phyloP scores from a whole-genome alignment of 2,329 filamentous ascomycete genomes.

The Hypoxylon sp. region DNA sequence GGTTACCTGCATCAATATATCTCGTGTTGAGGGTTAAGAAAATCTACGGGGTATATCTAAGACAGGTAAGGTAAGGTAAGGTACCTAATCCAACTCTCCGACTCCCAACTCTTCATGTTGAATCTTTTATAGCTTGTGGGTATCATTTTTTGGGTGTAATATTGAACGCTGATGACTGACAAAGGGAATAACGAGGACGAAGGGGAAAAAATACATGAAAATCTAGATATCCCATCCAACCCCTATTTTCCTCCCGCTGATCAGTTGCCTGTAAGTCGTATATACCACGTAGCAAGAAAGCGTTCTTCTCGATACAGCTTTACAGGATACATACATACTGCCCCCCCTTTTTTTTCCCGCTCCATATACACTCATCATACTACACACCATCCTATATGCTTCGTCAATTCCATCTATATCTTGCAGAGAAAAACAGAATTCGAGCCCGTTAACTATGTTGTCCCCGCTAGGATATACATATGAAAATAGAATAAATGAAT shows the following conservation, averaged over 20 bases:
- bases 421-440: no score
- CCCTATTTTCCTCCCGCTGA: slow-evolving; percentile 1
- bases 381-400: slow-evolving; percentile 4
- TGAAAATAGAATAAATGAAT: slow-evolving; percentile 9
- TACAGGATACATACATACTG: slow-evolving; percentile 7
- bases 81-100: not conserved
- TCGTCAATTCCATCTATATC: not conserved
- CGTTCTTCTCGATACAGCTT: slow-evolving; percentile 17
- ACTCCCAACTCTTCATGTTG: not conserved
- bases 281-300: slow-evolving; percentile 14
- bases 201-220: slow-evolving; percentile 13
- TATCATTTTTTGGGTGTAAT: slow-evolving; percentile 36
- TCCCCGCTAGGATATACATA: slow-evolving; percentile 8
- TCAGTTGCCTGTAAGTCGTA: slow-evolving; percentile 11
- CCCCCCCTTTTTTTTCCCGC: not conserved
- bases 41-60: slow-evolving; percentile 44
- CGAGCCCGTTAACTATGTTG: not conserved
- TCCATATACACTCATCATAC: slow-evolving; percentile 12
- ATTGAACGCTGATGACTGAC: slow-evolving; percentile 8
- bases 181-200: slow-evolving; percentile 1
- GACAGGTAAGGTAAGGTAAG: not conserved
- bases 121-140: slow-evolving; percentile 24
- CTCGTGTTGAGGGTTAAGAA: slow-evolving; percentile 9
- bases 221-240: slow-evolving; percentile 23
- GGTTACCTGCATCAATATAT: slow-evolving; percentile 13